Base-by-base conservation (phyloP, 2,329 filamentous ascomycete genomes). In the Penicillium sp. region DNA sequence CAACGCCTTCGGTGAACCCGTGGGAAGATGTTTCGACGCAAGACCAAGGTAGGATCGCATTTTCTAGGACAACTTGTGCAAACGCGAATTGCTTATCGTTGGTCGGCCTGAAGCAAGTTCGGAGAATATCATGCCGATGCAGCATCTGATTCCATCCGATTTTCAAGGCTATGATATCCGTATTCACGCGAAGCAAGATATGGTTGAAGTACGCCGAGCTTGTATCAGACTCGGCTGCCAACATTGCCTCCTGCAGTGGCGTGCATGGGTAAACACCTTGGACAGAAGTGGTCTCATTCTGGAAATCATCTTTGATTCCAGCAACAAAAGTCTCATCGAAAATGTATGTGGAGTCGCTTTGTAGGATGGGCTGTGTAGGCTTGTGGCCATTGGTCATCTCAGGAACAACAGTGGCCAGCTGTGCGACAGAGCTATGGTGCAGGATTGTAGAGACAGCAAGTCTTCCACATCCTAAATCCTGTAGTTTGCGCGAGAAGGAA, bases 231-330 rank as follows among this genome's bases (percentile, higher is more conserved):
- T 74, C 74, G 8, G 84, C 82, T 2, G 85, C 87, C 0, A 96
- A 78, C 91, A 96, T 96, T 1, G 88, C 89, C 75, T 95, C 89
- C 70, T 97, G 92, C 0, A 97, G 76, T 1, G 92, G 89, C 1
- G 91, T 95, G 68, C 92, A 96, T 1, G 92, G 92, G 5, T 92
- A 74, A 8, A 96, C 79, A 1, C 76, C 78, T 27, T 82, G 73
- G 2, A 89, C 75, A 0, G 62, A 43, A 4, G 71, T 68, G 0
- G 70, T 69, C 2, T 70, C 57, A 4, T 56, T 15, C 4, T 60
- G 43, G 52, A 82, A 75, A 0, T 61, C 64, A 6, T 68, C 53
- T 25, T 60, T 65, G 6, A 81, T 60, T 29, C 62, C 56, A 12
- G 66, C 59, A 0, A 69, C 35, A 15, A 78, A 68, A 5, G 56